These are phyloP conservation scores for Trametes cubensis DNA, from an alignment of 768 basidiomycete genomes.

Conservation along the genomic window DNA sequence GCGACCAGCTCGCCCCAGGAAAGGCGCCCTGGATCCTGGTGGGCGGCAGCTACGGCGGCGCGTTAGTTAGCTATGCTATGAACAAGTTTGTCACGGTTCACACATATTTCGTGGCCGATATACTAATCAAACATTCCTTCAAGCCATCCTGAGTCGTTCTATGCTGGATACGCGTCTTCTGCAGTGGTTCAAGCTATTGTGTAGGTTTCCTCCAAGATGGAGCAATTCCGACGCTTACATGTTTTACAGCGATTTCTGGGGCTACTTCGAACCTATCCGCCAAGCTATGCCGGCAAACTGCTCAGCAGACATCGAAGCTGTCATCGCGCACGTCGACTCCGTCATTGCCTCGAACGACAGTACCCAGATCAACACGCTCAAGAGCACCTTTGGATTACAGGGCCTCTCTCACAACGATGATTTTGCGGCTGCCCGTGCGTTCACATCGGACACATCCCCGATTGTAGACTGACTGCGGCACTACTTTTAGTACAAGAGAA, in stretches of 20 bases:
- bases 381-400: slow-evolving; percentile 58
- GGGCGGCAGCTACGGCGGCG: slow-evolving; percentile 44
- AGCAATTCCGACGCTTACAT: neutral
- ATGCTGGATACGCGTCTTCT: slow-evolving; percentile 62
- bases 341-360: slow-evolving; percentile 48
- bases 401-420: slow-evolving; percentile 61
- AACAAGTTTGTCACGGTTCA: slow-evolving; percentile 47
- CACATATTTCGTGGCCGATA: neutral
- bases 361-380: slow-evolving; percentile 51
- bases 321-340: slow-evolving; percentile 58
- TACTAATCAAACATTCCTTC: neutral
- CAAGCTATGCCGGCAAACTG: slow-evolving; percentile 68
- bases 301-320: slow-evolving; percentile 65
- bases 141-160: slow-evolving; percentile 59
- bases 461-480: neutral
- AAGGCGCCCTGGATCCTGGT: slow-evolving; percentile 42
- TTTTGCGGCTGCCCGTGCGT: slow-evolving; percentile 55
- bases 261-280: slow-evolving; percentile 70
- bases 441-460: neutral
- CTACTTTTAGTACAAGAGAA: slow-evolving; percentile 38
- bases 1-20: slow-evolving; percentile 57
- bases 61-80: slow-evolving; percentile 62
- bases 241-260: slow-evolving; percentile 51
- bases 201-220: neutral
- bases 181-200: slow-evolving; percentile 60